Conservation (phyloP, 768 basidiomycete genomes). For the Lanmaoa rubissima region DNA sequence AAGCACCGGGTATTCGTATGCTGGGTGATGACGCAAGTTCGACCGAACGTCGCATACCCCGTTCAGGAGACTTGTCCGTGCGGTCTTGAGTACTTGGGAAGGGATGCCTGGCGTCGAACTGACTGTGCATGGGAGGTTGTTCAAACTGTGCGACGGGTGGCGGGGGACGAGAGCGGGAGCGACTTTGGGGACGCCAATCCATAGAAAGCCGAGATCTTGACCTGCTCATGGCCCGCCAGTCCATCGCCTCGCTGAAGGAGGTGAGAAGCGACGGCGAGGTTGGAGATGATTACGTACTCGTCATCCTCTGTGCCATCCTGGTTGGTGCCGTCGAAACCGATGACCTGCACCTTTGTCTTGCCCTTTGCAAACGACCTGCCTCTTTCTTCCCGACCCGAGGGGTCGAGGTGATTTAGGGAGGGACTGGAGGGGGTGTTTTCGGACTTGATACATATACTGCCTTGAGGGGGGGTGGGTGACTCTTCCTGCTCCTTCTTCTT, state of each 20-base stretch:
- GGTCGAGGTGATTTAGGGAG: not conserved
- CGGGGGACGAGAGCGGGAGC: conserved; percentile 76
- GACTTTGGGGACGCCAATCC: conserved; percentile 84
- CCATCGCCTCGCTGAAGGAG: conserved; percentile 63
- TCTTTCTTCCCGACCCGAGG: conserved; percentile 43
- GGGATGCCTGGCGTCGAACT: conserved; percentile 44
- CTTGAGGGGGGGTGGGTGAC: not conserved
- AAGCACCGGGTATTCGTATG: conserved; percentile 41
- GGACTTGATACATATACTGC: conserved; percentile 21
- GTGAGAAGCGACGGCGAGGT: conserved; percentile 19
- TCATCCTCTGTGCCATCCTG: conserved; percentile 70
- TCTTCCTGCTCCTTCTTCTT: conserved; percentile 81
- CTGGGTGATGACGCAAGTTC: conserved; percentile 27
- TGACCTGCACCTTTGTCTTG: conserved; percentile 71
- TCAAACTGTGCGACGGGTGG: conserved; percentile 50
- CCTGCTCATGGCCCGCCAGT: conserved; percentile 89
- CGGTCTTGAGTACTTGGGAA: conserved; percentile 38
- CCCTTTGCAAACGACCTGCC: conserved; percentile 80
- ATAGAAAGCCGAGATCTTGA: conserved; percentile 88
- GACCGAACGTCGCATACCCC: conserved; percentile 20
- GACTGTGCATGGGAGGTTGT: conserved; percentile 34
- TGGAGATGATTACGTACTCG: conserved; percentile 54
- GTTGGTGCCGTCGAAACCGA: conserved; percentile 77
- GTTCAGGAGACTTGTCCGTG: conserved; percentile 29
- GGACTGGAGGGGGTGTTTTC: conserved; percentile 14